phyloP scores from a whole-genome alignment of 2,329 filamentous ascomycete species.

The Aspergillus floridensis region DNA sequence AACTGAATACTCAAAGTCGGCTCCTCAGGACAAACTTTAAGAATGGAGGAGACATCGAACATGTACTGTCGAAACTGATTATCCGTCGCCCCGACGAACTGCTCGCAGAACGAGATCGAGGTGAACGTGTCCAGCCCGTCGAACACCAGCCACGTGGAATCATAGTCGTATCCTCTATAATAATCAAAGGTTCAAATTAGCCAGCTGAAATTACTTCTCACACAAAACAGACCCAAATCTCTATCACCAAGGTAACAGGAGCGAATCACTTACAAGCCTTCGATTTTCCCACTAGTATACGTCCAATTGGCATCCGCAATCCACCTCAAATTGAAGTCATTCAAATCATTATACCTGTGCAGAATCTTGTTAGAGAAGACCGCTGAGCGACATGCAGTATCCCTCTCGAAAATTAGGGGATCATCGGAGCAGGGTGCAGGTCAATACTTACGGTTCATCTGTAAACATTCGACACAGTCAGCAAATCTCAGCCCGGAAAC shows the following conservation, averaged over 20 bases:
- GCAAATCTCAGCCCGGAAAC: not conserved
- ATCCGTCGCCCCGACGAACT: constrained; percentile 55
- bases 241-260: no score
- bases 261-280: constrained; percentile 36
- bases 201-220: no score
- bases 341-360: constrained; percentile 51
- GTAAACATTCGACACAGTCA: not conserved
- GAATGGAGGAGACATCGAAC: constrained; percentile 54
- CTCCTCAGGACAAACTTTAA: constrained; percentile 42
- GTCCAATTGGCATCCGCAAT: constrained; percentile 61
- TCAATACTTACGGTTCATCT: constrained; percentile 35
- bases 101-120: constrained; percentile 54
- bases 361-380: not conserved
- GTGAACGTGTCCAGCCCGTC: constrained; percentile 63
- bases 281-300: constrained; percentile 52
- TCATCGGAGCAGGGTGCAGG: not conserved
- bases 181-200: not conserved
- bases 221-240: no score
- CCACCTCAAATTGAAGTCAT: constrained; percentile 61
- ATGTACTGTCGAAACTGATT: constrained; percentile 64
- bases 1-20: constrained; percentile 54
- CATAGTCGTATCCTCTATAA: constrained; percentile 28
- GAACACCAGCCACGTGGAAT: constrained; percentile 57
- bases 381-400: constrained; percentile 5
- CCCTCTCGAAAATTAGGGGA: not conserved